phyloP scores from a whole-genome alignment of 306 rosid genomes.

The Citrullus mucosospermus region DNA sequence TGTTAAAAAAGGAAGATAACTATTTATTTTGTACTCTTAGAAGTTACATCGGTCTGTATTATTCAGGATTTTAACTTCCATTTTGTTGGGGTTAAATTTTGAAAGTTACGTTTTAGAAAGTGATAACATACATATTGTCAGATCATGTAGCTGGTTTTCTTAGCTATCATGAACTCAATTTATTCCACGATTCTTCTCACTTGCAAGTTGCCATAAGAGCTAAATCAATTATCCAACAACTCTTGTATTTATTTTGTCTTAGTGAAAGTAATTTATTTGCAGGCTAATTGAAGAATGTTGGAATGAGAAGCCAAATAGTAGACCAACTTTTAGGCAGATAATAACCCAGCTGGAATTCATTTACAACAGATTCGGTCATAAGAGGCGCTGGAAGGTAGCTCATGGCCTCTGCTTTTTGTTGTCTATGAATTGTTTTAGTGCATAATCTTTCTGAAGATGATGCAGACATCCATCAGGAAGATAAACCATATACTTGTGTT shows the following conservation, averaged over 20 bases:
- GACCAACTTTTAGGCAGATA: conserved; percentile 87
- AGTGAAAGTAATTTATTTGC: conserved; percentile 8
- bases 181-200: background rate
- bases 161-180: background rate
- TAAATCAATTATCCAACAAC: background rate
- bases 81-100: background rate
- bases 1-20: background rate
- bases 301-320: conserved; percentile 68
- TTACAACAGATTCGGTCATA: conserved; percentile 39
- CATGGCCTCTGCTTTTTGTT: conserved; percentile 8
- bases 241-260: background rate
- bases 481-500: background rate
- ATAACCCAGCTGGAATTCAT: conserved; percentile 60
- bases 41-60: background rate
- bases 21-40: background rate
- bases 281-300: conserved; percentile 92
- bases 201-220: background rate
- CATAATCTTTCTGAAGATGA: background rate
- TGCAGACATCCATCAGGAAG: background rate
- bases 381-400: conserved; percentile 80
- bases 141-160: background rate
- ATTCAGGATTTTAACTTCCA: background rate
- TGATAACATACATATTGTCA: background rate
- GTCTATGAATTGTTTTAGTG: background rate
- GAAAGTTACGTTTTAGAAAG: background rate